phyloP scores from a whole-genome alignment of 1,139 yeast genomes.

The Hemisphaericaspora xylofermentans region DNA sequence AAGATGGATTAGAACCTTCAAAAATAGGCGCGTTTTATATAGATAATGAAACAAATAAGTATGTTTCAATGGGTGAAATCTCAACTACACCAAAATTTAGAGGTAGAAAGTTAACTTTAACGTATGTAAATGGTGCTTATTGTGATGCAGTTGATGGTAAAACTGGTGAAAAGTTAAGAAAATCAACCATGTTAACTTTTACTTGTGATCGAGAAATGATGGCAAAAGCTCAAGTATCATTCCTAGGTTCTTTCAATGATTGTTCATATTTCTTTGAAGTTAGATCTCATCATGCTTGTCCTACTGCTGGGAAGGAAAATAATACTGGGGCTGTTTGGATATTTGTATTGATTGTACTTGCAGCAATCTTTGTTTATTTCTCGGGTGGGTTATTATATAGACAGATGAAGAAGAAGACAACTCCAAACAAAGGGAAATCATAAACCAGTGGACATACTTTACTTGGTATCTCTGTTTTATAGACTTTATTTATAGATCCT shows the following conservation, averaged over 20 bases:
- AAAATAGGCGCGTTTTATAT: conserved; percentile 68
- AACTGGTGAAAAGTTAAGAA: conserved; percentile 47
- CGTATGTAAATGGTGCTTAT: conserved; percentile 69
- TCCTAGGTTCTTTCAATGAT: conserved; percentile 68
- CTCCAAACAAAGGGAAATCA: background rate
- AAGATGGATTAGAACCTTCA: conserved; percentile 46
- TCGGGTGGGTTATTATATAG: conserved; percentile 56
- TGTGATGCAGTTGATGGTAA: conserved; percentile 45
- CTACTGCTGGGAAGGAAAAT: conserved; percentile 64
- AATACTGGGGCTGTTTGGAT: conserved; percentile 62
- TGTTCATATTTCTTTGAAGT: conserved; percentile 87
- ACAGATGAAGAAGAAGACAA: conserved; percentile 15
- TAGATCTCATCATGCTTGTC: conserved; percentile 84
- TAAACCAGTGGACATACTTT: no score
- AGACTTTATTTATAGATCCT: background rate
- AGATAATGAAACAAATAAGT: conserved; percentile 48
- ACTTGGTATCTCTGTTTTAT: background rate
- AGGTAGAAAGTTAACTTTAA: conserved; percentile 70
- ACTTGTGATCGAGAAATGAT: conserved; percentile 77
- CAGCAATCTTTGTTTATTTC: conserved; percentile 54
- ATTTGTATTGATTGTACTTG: conserved; percentile 50
- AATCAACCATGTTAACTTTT: conserved; percentile 69
- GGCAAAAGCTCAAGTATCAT: conserved; percentile 65
- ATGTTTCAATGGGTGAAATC: conserved; percentile 66
- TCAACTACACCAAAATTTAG: conserved; percentile 61